phyloP scores from a whole-genome alignment of 2,329 filamentous ascomycete genomes.

The Phyllosticta paracitricarpa region DNA sequence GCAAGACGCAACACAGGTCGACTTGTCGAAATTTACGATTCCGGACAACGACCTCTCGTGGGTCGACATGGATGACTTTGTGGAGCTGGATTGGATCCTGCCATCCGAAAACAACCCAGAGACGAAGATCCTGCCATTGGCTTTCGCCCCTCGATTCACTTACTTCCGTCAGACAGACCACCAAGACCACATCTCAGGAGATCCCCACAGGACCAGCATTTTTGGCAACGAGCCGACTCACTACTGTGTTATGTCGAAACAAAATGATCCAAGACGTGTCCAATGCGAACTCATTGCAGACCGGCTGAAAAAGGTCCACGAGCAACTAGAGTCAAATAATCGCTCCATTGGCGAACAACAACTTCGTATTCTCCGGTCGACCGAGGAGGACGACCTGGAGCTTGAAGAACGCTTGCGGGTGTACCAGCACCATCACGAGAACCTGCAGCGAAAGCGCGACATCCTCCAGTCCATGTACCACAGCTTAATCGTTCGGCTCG shows the following conservation, averaged over 20 bases:
- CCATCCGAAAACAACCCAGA: constrained; percentile 83
- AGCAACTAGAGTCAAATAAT: constrained; percentile 67
- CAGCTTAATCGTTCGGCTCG: constrained; percentile 46
- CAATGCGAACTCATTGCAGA: constrained; percentile 78
- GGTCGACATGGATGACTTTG: constrained; percentile 99
- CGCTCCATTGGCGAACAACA: constrained; percentile 67
- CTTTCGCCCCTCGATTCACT: constrained; percentile 87
- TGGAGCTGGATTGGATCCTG: constrained; percentile 92
- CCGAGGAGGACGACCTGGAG: constrained; percentile 40
- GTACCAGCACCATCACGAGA: constrained; percentile 46
- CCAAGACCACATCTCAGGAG: constrained; percentile 65
- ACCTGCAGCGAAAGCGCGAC: constrained; percentile 47
- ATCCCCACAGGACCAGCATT: constrained; percentile 71
- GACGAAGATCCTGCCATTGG: constrained; percentile 87
- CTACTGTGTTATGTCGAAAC: constrained; percentile 77
- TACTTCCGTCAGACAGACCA: constrained; percentile 98
- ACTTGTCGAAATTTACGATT: constrained; percentile 83
- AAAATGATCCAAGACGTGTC: constrained; percentile 69
- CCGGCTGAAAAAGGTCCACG: constrained; percentile 65
- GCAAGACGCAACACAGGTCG: constrained; percentile 40
- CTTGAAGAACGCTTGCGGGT: constrained; percentile 46
- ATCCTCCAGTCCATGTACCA: constrained; percentile 50
- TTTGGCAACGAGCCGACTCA: constrained; percentile 94
- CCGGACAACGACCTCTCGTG: constrained; percentile 91
- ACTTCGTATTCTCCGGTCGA: constrained; percentile 45